Evolutionary conservation across 768 basidiomycete species (phyloP).

Genomic region (Lepiota brunneoincarnata): DNA sequence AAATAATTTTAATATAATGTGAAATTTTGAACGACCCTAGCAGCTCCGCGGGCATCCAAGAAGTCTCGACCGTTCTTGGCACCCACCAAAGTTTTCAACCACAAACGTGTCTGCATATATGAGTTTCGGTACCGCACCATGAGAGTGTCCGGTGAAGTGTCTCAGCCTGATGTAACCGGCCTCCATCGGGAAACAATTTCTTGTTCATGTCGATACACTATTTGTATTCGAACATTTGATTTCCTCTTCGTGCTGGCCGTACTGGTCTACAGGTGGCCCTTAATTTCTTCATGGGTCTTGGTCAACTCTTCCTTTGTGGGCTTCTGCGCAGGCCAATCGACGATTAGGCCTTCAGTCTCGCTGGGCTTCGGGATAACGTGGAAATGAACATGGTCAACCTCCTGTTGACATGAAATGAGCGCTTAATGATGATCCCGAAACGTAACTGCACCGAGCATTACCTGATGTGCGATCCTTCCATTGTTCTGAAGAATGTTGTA

Average conservation of each 20-base stretch:
- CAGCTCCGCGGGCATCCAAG: neutral
- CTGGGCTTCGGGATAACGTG: conserved; percentile 91
- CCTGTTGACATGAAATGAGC: conserved; percentile 28
- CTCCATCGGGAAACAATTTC: neutral
- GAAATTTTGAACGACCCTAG: neutral
- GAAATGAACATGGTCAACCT: conserved; percentile 88
- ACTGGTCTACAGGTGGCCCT: conserved; percentile 39
- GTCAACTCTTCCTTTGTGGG: conserved; percentile 64
- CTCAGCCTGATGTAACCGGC: no score
- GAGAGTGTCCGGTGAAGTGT: no score
- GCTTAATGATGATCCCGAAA: neutral
- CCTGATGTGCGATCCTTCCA: conserved; percentile 58
- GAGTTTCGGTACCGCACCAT: neutral
- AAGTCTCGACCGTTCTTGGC: no score
- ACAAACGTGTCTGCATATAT: no score
- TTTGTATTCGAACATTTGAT: neutral
- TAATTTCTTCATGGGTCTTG: conserved; percentile 56
- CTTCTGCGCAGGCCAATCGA: conserved; percentile 74
- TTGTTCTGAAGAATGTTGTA: conserved; percentile 85
- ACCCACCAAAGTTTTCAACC: no score
- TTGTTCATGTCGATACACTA: neutral
- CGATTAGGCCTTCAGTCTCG: conserved; percentile 69
- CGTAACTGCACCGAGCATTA: conserved; percentile 15
- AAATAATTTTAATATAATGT: no score
- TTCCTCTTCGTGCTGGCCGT: conserved; percentile 2